Base-by-base conservation (phyloP, 2,329 filamentous ascomycete species). In the Allantophomopsis lycopodina region DNA sequence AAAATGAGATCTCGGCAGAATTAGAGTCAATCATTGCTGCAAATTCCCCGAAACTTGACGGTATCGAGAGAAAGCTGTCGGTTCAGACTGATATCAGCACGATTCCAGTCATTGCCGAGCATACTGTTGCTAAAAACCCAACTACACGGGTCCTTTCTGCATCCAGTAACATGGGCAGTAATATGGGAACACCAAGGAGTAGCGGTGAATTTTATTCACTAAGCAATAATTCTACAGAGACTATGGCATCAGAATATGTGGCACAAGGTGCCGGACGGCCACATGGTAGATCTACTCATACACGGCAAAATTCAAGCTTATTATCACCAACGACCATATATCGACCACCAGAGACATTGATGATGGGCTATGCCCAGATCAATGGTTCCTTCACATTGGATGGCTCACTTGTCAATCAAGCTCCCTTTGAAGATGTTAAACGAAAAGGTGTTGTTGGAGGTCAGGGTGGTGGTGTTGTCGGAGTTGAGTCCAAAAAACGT, bases 361-460 rank as follows among this genome's bases (percentile, higher is more conserved):
- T 98, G 77, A 98, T 98, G 91, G 91, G 88, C 0, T 98, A 94
- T 60, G 89, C 85, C 2, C 91, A 98, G 51, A 76, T 96, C 2
- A 83, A 86, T 58, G 91, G 91, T 4, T 88, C 84, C 0, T 98
- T 98, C 50, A 86, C 79, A 0, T 63, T 98, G 6, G 91, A 98
- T 54, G 87, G 87, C 1, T 94, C 91, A 2, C 64, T 98, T 16
- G 78, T 98, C 43, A 89, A 93, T 51, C 78, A 93, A 32, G 77
- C 77, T 0, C 84, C 84, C 0, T 98, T 98, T 51, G 91, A 98
- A 55, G 85, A 93, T 51, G 88, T 96, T 32, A 98, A 98, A 59
- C 75, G 88, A 43, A 95, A 94, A 61, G 88, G 84, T 2, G 86
- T 94, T 6, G 75, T 94, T 5, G 85, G 86, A 37, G 83, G 83